Base-by-base conservation (phyloP, 2,329 filamentous ascomycete genomes). In the Penicillium griseofulvum region DNA sequence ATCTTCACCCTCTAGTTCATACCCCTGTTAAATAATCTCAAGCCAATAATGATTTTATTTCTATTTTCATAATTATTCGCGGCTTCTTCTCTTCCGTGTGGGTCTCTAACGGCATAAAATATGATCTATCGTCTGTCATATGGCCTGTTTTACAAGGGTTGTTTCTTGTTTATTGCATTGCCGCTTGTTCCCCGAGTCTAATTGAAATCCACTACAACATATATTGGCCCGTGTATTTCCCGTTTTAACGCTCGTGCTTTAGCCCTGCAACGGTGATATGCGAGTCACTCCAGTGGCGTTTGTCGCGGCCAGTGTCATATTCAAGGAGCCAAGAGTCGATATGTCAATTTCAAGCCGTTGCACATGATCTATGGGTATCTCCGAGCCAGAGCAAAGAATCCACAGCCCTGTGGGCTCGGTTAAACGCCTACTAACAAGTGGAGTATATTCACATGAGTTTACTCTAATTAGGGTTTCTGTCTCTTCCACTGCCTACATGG, bases 71-170 rank as follows among this genome's bases (percentile, higher is more conserved):
- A 39, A 31, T 43, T 28, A 5, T 22, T 19, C 17, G 5, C n/a
- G 31, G 28, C 17, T 24, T 24, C 1, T 26, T 33, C 24, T 38
- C n/a, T 31, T 39, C 38, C 37, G 50, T 22, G 33, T 49, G 28
- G 49, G 44, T 29, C 38, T 26, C 14, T 12, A 22, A 42, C 33
- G 26, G 24, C 11, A 2, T 8, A 10, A 17, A 41, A 41, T 53
- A 36, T 54, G 33, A 53, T 16, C 39, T 50, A 31, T 37, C 39
- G 33, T 34, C 28, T 47, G 12, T 48, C 29, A 53, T 14, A 46
- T 24, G 34, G 22, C n/a, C 5, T 24, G 17, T 4, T n/a, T 47
- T 4, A n/a, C n/a, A n/a, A n/a, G n/a, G n/a, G n/a, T n/a, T n/a
- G 16, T 11, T n/a, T 28, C 24, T 43, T 19, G 26, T 37, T 26